phyloP scores from a whole-genome alignment of 2,329 filamentous ascomycete genomes.

The Plectosphaerella plurivora region DNA sequence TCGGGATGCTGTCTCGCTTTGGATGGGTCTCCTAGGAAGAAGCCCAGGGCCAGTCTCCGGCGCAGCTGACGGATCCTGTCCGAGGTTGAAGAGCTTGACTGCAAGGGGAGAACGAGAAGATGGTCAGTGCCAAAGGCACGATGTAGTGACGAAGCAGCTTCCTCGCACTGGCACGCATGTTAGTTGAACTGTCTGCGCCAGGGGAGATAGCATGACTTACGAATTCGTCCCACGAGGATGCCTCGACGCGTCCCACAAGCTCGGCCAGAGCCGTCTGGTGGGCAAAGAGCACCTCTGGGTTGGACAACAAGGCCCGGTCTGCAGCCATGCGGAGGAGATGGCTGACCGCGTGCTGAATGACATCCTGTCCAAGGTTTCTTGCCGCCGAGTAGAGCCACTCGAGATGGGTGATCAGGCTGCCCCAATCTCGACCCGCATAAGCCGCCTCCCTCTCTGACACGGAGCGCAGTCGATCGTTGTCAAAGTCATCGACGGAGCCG shows the following conservation, averaged over 20 bases:
- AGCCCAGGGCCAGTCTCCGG: conserved; percentile 60
- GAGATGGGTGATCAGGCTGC: conserved; percentile 37
- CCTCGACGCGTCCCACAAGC: conserved; percentile 37
- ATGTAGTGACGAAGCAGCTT: conserved; percentile 43
- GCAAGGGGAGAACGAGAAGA: conserved; percentile 54
- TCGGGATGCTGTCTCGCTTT: conserved; percentile 37
- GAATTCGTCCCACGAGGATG: conserved; percentile 30
- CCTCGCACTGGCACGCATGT: conserved; percentile 37
- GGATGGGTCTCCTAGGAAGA: conserved; percentile 49
- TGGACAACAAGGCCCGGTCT: conserved; percentile 40
- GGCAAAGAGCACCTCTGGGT: conserved; percentile 24
- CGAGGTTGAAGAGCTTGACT: conserved; percentile 51
- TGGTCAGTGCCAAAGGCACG: conserved; percentile 39
- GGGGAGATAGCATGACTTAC: conserved; percentile 26
- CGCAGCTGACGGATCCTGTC: conserved; percentile 54
- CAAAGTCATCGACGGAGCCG: conserved; percentile 48
- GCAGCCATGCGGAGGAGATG: conserved; percentile 51
- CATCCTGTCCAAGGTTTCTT: conserved; percentile 23
- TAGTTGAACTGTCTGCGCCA: conserved; percentile 2
- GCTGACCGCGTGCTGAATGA: conserved; percentile 34
- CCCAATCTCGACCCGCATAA: conserved; percentile 39
- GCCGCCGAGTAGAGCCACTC: conserved; percentile 34
- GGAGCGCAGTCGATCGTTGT: conserved; percentile 17
- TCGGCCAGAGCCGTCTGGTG: conserved; percentile 38
- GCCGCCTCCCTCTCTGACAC: conserved; percentile 19